These are phyloP conservation scores for Lentinula aciculospora DNA, from an alignment of 768 basidiomycete genomes.

Conservation along the genomic window DNA sequence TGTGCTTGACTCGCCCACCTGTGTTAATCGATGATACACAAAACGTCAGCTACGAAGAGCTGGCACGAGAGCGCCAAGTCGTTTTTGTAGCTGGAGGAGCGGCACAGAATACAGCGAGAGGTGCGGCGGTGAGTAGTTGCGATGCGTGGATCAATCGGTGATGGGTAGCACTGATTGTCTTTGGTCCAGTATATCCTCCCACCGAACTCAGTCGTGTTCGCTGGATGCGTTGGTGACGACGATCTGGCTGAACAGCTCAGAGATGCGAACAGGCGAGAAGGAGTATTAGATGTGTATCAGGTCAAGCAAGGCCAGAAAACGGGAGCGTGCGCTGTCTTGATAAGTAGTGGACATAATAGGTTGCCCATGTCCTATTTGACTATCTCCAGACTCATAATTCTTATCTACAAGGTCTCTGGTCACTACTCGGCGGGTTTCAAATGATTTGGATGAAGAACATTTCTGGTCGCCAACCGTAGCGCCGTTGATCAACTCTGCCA, in stretches of 20 bases:
- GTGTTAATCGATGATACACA: neutral
- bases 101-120: constrained; percentile 73
- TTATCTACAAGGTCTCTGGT: constrained; percentile 49
- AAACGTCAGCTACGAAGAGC: constrained; percentile 59
- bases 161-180: constrained; percentile 2
- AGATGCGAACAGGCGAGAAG: constrained; percentile 64
- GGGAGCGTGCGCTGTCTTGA: constrained; percentile 72
- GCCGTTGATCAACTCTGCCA: constrained; percentile 49
- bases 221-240: constrained; percentile 70
- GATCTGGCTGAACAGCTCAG: constrained; percentile 59
- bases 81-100: constrained; percentile 77
- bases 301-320: constrained; percentile 61
- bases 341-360: constrained; percentile 63
- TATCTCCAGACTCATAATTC: neutral
- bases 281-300: constrained; percentile 60
- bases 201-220: constrained; percentile 59
- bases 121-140: constrained; percentile 53
- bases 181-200: constrained; percentile 63
- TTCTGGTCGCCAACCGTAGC: constrained; percentile 51
- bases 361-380: constrained; percentile 17
- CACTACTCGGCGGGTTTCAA: constrained; percentile 66
- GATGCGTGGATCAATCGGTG: constrained; percentile 23
- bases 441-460: constrained; percentile 58
- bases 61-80: constrained; percentile 49
- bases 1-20: neutral